These are phyloP conservation scores for Plasmodium coatneyi DNA, from an alignment of 169 alveolate species.

Conservation along the genomic window DNA sequence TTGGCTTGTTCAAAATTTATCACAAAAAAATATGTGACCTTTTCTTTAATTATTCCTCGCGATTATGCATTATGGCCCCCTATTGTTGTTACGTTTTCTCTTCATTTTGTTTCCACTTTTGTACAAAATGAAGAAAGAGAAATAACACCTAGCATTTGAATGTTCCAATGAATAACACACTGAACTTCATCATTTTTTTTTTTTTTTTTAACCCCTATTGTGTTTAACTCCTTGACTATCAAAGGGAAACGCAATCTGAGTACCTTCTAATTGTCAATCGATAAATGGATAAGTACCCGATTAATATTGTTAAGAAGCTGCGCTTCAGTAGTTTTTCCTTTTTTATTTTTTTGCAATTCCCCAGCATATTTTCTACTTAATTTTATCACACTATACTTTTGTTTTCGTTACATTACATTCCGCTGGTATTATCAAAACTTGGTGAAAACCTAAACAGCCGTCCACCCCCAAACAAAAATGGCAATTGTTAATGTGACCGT, in stretches of 20 bases:
- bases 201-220: neutral
- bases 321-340: neutral
- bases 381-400: neutral
- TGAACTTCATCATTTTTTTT: neutral
- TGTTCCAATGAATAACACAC: neutral
- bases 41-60: neutral
- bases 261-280: neutral
- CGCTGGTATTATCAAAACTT: neutral
- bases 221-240: neutral
- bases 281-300: neutral
- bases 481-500: slow-evolving; percentile 78
- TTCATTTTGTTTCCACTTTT: neutral
- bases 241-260: neutral
- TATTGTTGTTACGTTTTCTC: neutral
- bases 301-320: neutral
- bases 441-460: neutral
- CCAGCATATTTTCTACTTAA: neutral
- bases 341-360: neutral
- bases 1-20: neutral
- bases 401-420: neutral
- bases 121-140: neutral
- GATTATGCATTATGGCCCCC: neutral
- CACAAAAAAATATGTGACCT: neutral
- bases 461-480: slow-evolving; percentile 25
- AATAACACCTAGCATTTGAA: neutral